Evolutionary conservation across 441 rosid genomes (phyloP), one percentile per base, ranked within the genome.

Genomic region (Kokia cookei): DNA sequence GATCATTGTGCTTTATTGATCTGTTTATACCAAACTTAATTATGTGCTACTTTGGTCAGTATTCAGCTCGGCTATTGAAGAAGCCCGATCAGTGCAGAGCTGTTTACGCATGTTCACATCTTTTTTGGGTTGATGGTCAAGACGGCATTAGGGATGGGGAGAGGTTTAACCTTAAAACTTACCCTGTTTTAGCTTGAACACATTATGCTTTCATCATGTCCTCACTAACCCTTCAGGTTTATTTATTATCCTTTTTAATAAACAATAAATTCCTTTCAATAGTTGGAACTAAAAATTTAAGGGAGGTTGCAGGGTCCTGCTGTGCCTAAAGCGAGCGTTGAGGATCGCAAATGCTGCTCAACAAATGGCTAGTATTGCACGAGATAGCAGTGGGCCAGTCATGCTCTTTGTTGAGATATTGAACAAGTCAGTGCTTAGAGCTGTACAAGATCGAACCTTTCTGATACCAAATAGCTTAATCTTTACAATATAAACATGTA

Each of bases 21-120:
- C 32, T 62, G 47, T 54, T 72, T 65, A 17, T 29, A 7, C 42
- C 43, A 53, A 32, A 73, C 68, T 12, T 74, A 67, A 76, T 13
- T 68, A 26, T 37, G 24, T 83, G 68, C 65, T 58, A 35, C 53
- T 50, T 76, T 79, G 83, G 71, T 71, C 87, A 91, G 93, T 87
- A 91, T 76, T 89, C 96, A 29, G 93, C 96, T 67, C 85, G 89
- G 83, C 91, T 91, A 57, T 76, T 91, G 67, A 89, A 87, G 90
- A 91, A 91, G 86, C 90, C 91, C 72, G 96, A 91, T 79, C 96
- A 91, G 71, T 89, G 96, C 83, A 87, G 90, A 83, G 93, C 93
- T 0, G 96, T 91, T 70, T 91, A 86, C 68, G 89, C 90, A 40
- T 91, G 93, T 76, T 87, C 96, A 59, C 93, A 87, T 78, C 92